Conservation (phyloP, 2,329 filamentous ascomycete species). For the Curvularia sp. region DNA sequence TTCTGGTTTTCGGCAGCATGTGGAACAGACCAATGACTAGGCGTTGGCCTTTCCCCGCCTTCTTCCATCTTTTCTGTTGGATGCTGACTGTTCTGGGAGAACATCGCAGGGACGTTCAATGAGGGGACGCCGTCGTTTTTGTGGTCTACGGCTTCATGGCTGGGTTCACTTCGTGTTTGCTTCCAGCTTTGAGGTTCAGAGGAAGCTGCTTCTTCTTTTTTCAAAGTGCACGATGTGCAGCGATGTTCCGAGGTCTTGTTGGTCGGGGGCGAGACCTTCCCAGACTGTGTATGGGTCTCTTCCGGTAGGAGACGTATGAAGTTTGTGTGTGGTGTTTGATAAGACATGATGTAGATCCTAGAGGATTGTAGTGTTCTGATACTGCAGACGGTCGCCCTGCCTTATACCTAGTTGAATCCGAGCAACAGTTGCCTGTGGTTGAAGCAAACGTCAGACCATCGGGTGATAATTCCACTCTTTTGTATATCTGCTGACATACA, state of each 20-base stretch:
- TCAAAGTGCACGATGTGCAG: background rate
- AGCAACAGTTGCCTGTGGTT: background rate
- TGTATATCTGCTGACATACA: background rate
- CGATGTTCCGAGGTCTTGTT: background rate
- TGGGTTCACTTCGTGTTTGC: background rate
- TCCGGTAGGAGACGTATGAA: background rate
- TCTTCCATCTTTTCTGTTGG: background rate
- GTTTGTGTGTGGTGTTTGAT: background rate
- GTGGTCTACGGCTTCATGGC: background rate
- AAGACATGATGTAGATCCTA: background rate
- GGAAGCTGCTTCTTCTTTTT: background rate
- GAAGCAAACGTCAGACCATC: background rate
- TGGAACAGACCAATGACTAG: background rate
- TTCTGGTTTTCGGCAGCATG: slow-evolving; percentile 8
- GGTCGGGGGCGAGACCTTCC: background rate
- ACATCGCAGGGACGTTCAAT: background rate
- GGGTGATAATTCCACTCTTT: background rate
- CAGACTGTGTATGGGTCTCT: background rate
- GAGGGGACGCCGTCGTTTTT: background rate
- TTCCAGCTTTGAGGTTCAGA: background rate
- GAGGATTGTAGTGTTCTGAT: background rate
- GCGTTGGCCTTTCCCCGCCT: background rate
- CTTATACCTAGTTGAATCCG: background rate
- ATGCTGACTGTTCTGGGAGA: background rate
- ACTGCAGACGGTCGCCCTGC: background rate